A percentile compares a stretch with the other conserved stretches of the same genome.
Evolutionary conservation across 352 stramenopile species (phyloP).

Genomic region (Stramenopiles sp.): DNA sequence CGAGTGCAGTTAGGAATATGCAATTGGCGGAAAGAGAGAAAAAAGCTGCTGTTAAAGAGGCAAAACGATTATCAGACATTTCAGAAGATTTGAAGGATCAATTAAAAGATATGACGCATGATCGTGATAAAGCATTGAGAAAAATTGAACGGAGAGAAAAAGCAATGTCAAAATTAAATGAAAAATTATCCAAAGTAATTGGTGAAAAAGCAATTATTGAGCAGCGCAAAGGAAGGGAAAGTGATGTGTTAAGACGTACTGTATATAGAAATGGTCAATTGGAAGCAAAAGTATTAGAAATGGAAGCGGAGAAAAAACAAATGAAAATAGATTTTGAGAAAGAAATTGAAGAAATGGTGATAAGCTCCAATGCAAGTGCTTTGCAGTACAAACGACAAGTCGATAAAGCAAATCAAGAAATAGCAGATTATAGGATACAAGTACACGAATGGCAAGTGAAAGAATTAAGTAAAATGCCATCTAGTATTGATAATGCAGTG

Average conservation of each 20-base stretch:
- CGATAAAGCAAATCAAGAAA: not conserved
- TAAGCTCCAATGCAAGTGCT: not conserved
- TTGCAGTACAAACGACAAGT: not conserved
- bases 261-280: not conserved
- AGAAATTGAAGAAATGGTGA: not conserved
- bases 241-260: not conserved
- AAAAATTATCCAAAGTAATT: not conserved
- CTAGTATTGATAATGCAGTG: not conserved
- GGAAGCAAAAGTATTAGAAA: not conserved
- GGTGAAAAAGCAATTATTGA: not conserved
- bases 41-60: not conserved
- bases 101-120: not conserved
- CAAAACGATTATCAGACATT: not conserved
- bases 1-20: not conserved
- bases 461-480: not conserved
- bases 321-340: not conserved
- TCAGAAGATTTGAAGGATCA: not conserved
- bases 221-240: not conserved
- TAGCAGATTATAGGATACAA: not conserved
- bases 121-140: not conserved
- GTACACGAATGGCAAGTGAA: not conserved
- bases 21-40: not conserved
- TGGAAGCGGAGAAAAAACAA: not conserved
- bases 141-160: not conserved
- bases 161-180: not conserved